phyloP scores from a whole-genome alignment of 2,329 filamentous ascomycete genomes.

The Kalaharituber pfeilii region DNA sequence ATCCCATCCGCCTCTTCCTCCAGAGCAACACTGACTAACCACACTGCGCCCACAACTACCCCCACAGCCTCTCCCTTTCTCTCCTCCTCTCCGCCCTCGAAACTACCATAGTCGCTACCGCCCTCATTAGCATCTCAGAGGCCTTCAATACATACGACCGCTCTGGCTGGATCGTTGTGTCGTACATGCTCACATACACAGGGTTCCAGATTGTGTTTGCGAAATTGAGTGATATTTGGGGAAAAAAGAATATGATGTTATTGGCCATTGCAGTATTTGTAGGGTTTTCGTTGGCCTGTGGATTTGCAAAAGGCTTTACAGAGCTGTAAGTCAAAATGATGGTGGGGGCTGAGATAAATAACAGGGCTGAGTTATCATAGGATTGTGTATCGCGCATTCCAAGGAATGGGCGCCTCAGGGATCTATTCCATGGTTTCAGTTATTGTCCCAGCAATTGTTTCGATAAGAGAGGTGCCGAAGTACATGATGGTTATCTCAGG shows the following conservation, averaged over 20 bases:
- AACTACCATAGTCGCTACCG: constrained; percentile 36
- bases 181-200: constrained; percentile 35
- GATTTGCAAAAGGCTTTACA: constrained; percentile 10
- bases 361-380: constrained; percentile 10
- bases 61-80: neutral
- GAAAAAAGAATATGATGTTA: constrained; percentile 28
- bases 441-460: constrained; percentile 27
- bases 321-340: neutral
- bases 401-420: constrained; percentile 34
- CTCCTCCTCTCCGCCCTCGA: constrained; percentile 34
- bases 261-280: constrained; percentile 28
- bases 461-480: constrained; percentile 25
- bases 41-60: neutral
- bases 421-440: constrained; percentile 32
- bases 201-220: constrained; percentile 31
- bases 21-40: neutral
- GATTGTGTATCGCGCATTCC: constrained; percentile 28
- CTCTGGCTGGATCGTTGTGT: constrained; percentile 33
- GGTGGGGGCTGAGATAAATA: neutral
- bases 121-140: constrained; percentile 32
- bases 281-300: constrained; percentile 30
- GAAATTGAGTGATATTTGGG: constrained; percentile 34
- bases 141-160: constrained; percentile 27
- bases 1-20: neutral
- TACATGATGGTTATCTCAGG: constrained; percentile 27